These are phyloP conservation scores for Gossypium davidsonii DNA, from an alignment of 441 rosid species.

Conservation along the genomic window DNA sequence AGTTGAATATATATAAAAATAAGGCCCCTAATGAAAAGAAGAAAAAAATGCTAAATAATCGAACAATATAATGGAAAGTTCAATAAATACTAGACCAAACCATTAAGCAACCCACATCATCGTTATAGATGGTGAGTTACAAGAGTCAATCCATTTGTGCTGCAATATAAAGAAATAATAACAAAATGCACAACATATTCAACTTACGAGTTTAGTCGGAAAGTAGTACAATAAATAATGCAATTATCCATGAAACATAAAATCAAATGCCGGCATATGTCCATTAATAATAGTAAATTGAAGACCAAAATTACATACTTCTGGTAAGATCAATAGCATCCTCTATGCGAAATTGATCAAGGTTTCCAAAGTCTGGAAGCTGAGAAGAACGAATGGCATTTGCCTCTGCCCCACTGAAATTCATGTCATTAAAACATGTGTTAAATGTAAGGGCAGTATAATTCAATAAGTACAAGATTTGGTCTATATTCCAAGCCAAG, in stretches of 20 bases:
- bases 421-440: conserved; percentile 21
- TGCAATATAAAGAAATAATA: neutral
- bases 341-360: conserved; percentile 47
- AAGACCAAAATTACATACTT: conserved; percentile 30
- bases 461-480: neutral
- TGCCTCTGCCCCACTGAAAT: conserved; percentile 48
- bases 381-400: conserved; percentile 28
- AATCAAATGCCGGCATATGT: conserved; percentile 9
- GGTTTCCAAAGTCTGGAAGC: conserved; percentile 39
- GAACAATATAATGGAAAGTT: neutral
- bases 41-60: neutral
- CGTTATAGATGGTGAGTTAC: neutral
- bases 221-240: neutral
- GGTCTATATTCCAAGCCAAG: neutral
- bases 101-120: neutral
- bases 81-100: neutral
- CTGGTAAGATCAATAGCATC: conserved; percentile 48
- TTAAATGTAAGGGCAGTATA: neutral
- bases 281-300: neutral
- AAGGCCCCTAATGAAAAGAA: neutral
- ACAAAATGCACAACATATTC: neutral
- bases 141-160: conserved; percentile 2
- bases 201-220: neutral
- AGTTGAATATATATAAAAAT: conserved; percentile 4
- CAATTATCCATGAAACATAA: neutral